Evolutionary conservation across 202 grass and related monocot species (phyloP), one percentile per base, ranked within the genome.

Genomic region (Cymbopogon flexuosus): DNA sequence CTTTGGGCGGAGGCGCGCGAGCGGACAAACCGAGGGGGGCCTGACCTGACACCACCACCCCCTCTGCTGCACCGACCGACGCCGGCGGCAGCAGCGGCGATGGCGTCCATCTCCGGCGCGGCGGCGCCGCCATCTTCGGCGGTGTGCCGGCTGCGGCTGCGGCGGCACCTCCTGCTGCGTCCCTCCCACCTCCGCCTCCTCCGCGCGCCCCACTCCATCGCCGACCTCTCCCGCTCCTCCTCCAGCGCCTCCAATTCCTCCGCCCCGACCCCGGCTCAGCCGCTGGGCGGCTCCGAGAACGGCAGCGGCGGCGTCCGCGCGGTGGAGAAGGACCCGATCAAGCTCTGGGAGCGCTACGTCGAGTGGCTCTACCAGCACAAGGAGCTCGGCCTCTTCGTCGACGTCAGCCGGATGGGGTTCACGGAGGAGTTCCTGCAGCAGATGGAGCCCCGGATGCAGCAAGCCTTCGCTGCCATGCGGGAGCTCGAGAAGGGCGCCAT

Each of bases 331-430:
- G 92, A 99, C 61, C 92, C 96, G 61, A 79, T 91, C 73, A 93
- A 81, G 36, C 90, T 96, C 21, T 99, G 96, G 96, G 83, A 90
- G 36, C 79, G 96, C 16, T 99, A 96, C 65, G 83, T 96, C 16
- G 88, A 96, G 70, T 99, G 96, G 96, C 77, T 99, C 8, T 99
- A 99, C 90, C 92, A 96, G 90, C 96, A 99, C 92, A 99, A 99
- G 92, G 90, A 93, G 43, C 96, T 99, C 7, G 92, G 92, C 29
- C 65, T 99, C 79, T 93, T 93, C 84, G 84, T 99, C 27, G 96
- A 99, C 71, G 92, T 99, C 60, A 99, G 96, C 81, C 84, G 96
- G 77, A 96, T 99, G 60, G 96, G 90, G 12, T 96, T 99, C 88
- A 91, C 90, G 0, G 92, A 90, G 6, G 90, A 99, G 54, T 99